phyloP scores from a whole-genome alignment of 2,329 filamentous ascomycete genomes.

The Sphaceloma murrayae region DNA sequence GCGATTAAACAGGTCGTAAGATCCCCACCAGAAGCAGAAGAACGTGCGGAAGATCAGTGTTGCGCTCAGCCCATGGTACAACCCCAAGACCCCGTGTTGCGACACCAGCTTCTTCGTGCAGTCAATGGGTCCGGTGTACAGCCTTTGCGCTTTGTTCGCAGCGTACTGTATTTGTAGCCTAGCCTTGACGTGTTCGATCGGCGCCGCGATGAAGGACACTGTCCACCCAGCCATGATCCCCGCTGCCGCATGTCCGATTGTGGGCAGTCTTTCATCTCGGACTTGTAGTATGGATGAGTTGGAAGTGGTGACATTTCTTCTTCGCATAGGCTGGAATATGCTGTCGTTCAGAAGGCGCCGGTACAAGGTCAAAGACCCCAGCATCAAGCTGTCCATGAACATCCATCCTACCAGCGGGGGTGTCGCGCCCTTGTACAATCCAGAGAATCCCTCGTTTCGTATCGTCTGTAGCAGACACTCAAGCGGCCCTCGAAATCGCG shows the following conservation, averaged over 20 bases:
- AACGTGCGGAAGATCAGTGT: constrained; percentile 83
- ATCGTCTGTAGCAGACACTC: constrained; percentile 80
- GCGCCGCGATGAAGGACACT: constrained; percentile 85
- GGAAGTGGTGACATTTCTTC: constrained; percentile 21
- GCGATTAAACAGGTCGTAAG: constrained; percentile 75
- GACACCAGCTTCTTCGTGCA: constrained; percentile 58
- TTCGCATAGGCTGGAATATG: constrained; percentile 52
- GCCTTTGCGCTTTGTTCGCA: constrained; percentile 61
- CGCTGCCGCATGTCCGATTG: constrained; percentile 75
- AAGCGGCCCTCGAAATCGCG: constrained; percentile 75
- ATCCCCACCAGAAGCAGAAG: constrained; percentile 99
- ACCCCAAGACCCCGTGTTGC: constrained; percentile 62
- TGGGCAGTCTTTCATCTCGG: constrained; percentile 50
- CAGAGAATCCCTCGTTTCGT: constrained; percentile 71
- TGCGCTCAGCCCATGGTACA: constrained; percentile 78
- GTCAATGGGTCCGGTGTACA: constrained; percentile 83
- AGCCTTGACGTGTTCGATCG: constrained; percentile 91
- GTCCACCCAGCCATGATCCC: constrained; percentile 81
- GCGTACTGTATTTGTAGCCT: constrained; percentile 91
- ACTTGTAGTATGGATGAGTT: constrained; percentile 23
- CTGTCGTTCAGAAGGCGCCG: constrained; percentile 72
- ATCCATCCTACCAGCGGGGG: constrained; percentile 95
- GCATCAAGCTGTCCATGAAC: constrained; percentile 92
- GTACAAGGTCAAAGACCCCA: constrained; percentile 85
- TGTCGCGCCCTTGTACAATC: constrained; percentile 81